Evolutionary conservation across 2,329 filamentous ascomycete species (phyloP).

Genomic region (Hortaea werneckii): DNA sequence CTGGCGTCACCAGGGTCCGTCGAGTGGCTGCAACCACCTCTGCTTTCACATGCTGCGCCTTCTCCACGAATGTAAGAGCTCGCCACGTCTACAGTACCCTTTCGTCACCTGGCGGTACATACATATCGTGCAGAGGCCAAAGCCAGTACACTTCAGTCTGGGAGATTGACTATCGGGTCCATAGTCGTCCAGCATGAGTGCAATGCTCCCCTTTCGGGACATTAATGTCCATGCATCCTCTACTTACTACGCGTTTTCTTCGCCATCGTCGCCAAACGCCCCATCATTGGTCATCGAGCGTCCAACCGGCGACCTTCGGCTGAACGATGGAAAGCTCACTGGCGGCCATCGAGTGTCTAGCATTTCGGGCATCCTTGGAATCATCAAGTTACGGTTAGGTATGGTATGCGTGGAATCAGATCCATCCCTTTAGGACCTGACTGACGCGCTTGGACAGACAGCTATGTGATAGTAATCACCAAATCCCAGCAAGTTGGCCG

Average conservation of each 20-base stretch:
- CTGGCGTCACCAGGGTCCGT: not conserved
- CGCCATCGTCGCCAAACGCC: constrained; percentile 82
- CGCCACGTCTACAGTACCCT: too few relatives aligned
- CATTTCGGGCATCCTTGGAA: constrained; percentile 87
- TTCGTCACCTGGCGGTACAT: too few relatives aligned
- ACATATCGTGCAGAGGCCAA: too few relatives aligned
- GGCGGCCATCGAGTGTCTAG: constrained; percentile 80
- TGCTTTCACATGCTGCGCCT: not conserved
- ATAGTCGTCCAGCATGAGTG: constrained; percentile 32
- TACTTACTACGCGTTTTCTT: constrained; percentile 92
- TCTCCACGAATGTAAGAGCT: not conserved
- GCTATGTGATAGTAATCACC: constrained; percentile 93
- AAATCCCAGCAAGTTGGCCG: constrained; percentile 86
- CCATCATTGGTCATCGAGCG: constrained; percentile 82
- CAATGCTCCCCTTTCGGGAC: constrained; percentile 70
- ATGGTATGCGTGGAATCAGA: constrained; percentile 19
- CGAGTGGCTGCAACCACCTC: not conserved
- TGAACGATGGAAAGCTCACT: constrained; percentile 68
- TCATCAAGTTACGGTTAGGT: constrained; percentile 90
- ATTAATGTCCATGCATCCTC: constrained; percentile 91
- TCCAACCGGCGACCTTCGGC: constrained; percentile 78
- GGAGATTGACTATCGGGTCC: too few relatives aligned
- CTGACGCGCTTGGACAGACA: constrained; percentile 51
- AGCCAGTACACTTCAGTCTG: too few relatives aligned
- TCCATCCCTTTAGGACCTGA: not conserved